Base-by-base conservation (phyloP, 768 basidiomycete species). In the Omphalotus guepiniiformis region DNA sequence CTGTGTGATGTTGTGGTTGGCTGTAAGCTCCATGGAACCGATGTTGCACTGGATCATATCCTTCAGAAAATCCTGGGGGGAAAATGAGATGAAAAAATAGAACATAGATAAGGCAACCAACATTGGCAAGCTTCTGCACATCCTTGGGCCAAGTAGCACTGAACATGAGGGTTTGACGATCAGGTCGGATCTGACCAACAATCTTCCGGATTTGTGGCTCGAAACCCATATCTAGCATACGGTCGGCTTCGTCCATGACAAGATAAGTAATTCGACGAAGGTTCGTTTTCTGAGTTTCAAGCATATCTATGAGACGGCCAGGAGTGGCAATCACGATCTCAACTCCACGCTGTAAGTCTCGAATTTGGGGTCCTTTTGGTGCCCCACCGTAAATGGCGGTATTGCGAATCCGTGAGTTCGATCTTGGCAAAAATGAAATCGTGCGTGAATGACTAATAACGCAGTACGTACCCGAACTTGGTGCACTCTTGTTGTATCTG, bases 181-280 rank as follows among this genome's bases (percentile, higher is more conserved):
- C 96, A 36, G 96, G 96, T 30, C 96, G 83, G 61, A 99, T 94
- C 68, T 99, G 96, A 55, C 85, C 76, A 55, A 99, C 91, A 55
- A 99, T 97, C 73, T 99, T 99, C 63, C 94, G 80, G 63, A 99
- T 98, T 66, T 99, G 96, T 42, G 96, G 96, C 71, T 99, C 96
- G 72, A 99, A 99, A 77, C 96, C 96, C 96, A 99, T 99, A 74
- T 99, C 96, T 55, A 99, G 80, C 96, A 99, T 99, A 62, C 96
- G 91, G 73, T 99, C 96, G 36, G 96, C 96, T 68, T 99, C 96
- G 61, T 99, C 96, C 84, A 99, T 90, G 62, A 99, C 96, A 32
- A 99, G 79, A 68, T 99, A 46, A 21, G 96, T 99, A 48, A 99
- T 78, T 30, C 96, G 85, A 49, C 89, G 89, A 42, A 99, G 79